Evolutionary conservation across 768 basidiomycete species (phyloP).

Genomic region (Bullera alba): DNA sequence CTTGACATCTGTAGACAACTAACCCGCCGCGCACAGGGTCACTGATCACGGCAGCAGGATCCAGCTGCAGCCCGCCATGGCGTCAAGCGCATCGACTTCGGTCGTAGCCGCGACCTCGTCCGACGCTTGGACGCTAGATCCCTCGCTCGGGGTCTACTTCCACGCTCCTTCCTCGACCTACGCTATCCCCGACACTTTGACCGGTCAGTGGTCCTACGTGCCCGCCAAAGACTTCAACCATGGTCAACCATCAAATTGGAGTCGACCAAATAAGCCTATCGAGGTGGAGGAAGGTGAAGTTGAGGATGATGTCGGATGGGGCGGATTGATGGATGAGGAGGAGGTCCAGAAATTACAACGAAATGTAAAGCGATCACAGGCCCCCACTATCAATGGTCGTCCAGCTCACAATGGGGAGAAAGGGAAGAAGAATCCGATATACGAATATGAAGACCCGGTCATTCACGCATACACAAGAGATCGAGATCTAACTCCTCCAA

Average conservation of each 20-base stretch:
- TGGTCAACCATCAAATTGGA: slow-evolving; percentile 7
- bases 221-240: slow-evolving; percentile 13
- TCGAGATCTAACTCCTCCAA: not conserved
- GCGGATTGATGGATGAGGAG: slow-evolving; percentile 34
- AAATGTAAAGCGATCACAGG: not conserved
- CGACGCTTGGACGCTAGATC: slow-evolving; percentile 26
- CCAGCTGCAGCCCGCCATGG: no score
- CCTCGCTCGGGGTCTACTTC: slow-evolving; percentile 23
- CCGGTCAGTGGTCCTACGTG: slow-evolving; percentile 30
- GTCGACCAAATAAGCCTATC: not conserved
- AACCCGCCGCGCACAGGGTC: no score
- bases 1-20: no score
- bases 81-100: no score
- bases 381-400: no score
- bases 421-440: not conserved
- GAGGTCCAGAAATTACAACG: slow-evolving; percentile 7
- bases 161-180: slow-evolving; percentile 20
- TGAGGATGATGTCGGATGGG: slow-evolving; percentile 40
- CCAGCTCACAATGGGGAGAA: no score
- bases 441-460: slow-evolving; percentile 16
- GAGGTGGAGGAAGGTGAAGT: slow-evolving; percentile 32
- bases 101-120: not conserved
- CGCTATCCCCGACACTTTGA: slow-evolving; percentile 22
- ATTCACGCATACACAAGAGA: slow-evolving; percentile 17
- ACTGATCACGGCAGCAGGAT: no score